Evolutionary conservation across 2,329 filamentous ascomycete species (phyloP), one percentile per base, ranked within the genome.

Genomic region (Phaeosphaeriaceae sp.): DNA sequence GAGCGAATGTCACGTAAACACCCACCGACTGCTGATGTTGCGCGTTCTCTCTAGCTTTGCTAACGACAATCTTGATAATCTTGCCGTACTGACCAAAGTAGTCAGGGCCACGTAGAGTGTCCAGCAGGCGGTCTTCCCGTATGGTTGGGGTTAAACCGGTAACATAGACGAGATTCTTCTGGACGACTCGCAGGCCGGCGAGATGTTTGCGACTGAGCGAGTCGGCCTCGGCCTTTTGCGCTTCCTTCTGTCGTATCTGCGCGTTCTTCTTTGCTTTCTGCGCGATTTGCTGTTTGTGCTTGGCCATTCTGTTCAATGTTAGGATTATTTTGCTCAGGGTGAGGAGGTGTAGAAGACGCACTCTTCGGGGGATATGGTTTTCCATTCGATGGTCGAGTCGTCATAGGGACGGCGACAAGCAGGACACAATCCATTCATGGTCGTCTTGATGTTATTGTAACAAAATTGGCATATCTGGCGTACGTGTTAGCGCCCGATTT

Each of bases 11-110:
- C n/a, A 99, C 94, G 68, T 99, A 99, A 42, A 99, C 93, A 38
- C 94, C 94, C 4, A 99, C 87, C 0, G 92, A 95, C 64, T 94
- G 89, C 60, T 91, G 89, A 46, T 81, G 79, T 47, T 83, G 79
- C 28, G 81, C 79, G 37, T 81, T 80, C 55, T 93, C 90, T 74
- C 96, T 96, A 33, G 92, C 86, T 73, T 96, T 97, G 80, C 92
- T 97, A 60, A 99, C 96, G 46, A 96, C 96, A 48, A 99, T 97
- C 75, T 99, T 99, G 70, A 96, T 89, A 62, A 99, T 99, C 69
- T 93, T 94, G 63, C 94, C 94, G 71, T 99, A 99, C 74, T 99
- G 94, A 5, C 94, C 94, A 66, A 99, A 99, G 71, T 97, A 99
- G 67, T 97, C 89, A 40, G 87, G 86, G 54, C 92, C 92, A 48